Conservation (phyloP, 2,329 filamentous ascomycete genomes). For the Aulographum hederae region DNA sequence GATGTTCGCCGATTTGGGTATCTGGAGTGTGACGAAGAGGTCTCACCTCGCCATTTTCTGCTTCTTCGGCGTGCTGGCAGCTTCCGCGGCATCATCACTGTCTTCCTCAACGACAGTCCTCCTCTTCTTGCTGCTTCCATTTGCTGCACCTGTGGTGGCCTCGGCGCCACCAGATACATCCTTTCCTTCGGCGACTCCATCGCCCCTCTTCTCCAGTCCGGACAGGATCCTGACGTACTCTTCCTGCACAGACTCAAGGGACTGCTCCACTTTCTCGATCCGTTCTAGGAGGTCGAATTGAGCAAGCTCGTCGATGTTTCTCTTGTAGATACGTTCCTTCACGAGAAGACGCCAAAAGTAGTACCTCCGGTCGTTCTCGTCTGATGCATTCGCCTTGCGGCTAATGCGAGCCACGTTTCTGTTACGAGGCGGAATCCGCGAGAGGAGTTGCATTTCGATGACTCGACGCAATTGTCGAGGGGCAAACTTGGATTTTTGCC, state of each 20-base stretch:
- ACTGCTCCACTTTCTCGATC: slow-evolving; percentile 50
- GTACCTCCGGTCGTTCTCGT: slow-evolving; percentile 42
- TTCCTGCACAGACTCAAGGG: slow-evolving; percentile 44
- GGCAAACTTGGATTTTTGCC: slow-evolving; percentile 49
- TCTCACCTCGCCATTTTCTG: too few species aligned
- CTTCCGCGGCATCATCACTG: slow-evolving; percentile 20
- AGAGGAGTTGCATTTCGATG: slow-evolving; percentile 56
- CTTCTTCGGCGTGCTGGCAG: too few species aligned
- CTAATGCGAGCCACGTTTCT: slow-evolving; percentile 27
- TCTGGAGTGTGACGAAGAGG: too few species aligned
- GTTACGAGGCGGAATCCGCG: slow-evolving; percentile 31
- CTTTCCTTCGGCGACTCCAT: slow-evolving; percentile 8
- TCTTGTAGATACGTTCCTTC: slow-evolving; percentile 60
- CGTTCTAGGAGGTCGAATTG: slow-evolving; percentile 52
- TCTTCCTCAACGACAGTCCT: slow-evolving; percentile 15
- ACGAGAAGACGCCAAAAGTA: slow-evolving; percentile 55
- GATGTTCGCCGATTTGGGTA: too few species aligned
- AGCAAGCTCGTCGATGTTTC: slow-evolving; percentile 52
- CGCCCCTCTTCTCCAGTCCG: slow-evolving; percentile 17
- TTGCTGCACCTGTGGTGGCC: slow-evolving; percentile 1
- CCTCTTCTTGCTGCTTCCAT: slow-evolving; percentile 13
- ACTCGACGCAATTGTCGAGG: slow-evolving; percentile 59
- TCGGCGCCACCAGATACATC: slow-evolving; percentile 7
- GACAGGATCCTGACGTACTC: slow-evolving; percentile 55
- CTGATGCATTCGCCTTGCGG: slow-evolving; percentile 26